Base-by-base conservation (phyloP, 257 asterid species). In the Ilex aquifolium region DNA sequence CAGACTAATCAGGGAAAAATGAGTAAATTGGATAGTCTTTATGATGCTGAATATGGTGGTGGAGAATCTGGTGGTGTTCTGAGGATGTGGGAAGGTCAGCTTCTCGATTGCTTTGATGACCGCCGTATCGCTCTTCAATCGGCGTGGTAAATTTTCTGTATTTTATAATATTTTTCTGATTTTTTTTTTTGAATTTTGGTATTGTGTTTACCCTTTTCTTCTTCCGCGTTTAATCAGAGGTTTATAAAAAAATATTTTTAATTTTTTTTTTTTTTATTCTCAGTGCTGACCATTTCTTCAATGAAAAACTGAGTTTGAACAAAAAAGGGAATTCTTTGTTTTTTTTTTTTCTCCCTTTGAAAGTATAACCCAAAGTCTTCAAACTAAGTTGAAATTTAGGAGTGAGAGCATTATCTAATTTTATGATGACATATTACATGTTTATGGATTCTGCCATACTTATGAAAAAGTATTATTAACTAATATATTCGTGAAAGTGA, bases 71-170 rank as follows among this genome's bases (percentile, higher is more conserved):
- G 78, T 27, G 97, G 90, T 30, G 87, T 76, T 57, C 75, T 87
- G 44, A 81, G 99, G 79, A 85, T 92, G 99, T 92, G 97, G 99
- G 99, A 92, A 65, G 97, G 99, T 31, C 96, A 83, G 71, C 83
- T 92, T 59, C 62, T 92, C 32, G 97, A 89, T 68, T 87, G 85
- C 77, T 75, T 82, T 14, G 95, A 92, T 44, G 91, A 87, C 68
- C 90, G 82, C 15, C 82, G 72, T 21, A 69, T 92, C 32, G 99
- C 96, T 65, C 59, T 92, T 56, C 90, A 92, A 77, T 85, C 99
- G 36, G 52, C 80, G 69, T 92, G 97, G 97, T 89, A 75, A 68
- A 13, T 8, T 0, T 31, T 32, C 11, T 27, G 57, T 58, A 14
- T 52, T 29, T 53, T 16, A 61, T 36, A 0, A 15, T 29, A 10